A percentile compares a stretch with the other conserved stretches of the same genome.
phyloP scores from a whole-genome alignment of 352 stramenopile species.

The Pythium angustatum region DNA sequence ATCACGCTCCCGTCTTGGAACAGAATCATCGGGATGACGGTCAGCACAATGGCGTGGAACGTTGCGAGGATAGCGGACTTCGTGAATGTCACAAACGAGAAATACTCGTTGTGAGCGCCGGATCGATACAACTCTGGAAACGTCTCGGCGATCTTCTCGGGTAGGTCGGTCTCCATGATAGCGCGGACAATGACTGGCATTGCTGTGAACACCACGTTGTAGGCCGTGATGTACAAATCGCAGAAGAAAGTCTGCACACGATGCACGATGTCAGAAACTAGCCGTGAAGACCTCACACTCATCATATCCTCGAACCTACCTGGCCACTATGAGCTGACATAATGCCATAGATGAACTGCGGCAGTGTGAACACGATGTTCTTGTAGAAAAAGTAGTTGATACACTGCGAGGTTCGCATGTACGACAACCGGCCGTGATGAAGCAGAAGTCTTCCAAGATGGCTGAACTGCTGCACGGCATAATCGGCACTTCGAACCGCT shows the following conservation, averaged over 20 bases:
- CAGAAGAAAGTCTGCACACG: slow-evolving; percentile 66
- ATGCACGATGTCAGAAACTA: background rate
- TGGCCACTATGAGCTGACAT: slow-evolving; percentile 87
- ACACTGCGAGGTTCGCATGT: slow-evolving; percentile 93
- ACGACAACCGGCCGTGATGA: slow-evolving; percentile 92
- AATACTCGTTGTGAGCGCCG: slow-evolving; percentile 58
- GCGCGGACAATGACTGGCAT: slow-evolving; percentile 86
- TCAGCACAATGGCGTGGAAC: slow-evolving; percentile 66
- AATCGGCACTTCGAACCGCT: slow-evolving; percentile 78
- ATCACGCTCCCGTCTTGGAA: slow-evolving; percentile 58
- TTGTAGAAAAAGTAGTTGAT: slow-evolving; percentile 99
- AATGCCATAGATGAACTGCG: slow-evolving; percentile 87
- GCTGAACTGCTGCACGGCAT: slow-evolving; percentile 83
- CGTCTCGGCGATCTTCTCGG: slow-evolving; percentile 56
- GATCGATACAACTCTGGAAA: slow-evolving; percentile 79
- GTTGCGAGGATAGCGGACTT: slow-evolving; percentile 44
- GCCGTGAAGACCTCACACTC: background rate
- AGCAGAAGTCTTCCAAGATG: slow-evolving; percentile 73
- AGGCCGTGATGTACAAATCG: slow-evolving; percentile 88
- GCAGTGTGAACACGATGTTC: slow-evolving; percentile 93
- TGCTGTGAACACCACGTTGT: slow-evolving; percentile 94
- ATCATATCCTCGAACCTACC: slow-evolving; percentile 30
- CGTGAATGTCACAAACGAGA: slow-evolving; percentile 51
- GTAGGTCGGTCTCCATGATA: slow-evolving; percentile 77
- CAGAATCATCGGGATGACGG: slow-evolving; percentile 52